These are phyloP conservation scores for Botrytis squamosa DNA, from an alignment of 2,329 filamentous ascomycete species.

Conservation along the genomic window DNA sequence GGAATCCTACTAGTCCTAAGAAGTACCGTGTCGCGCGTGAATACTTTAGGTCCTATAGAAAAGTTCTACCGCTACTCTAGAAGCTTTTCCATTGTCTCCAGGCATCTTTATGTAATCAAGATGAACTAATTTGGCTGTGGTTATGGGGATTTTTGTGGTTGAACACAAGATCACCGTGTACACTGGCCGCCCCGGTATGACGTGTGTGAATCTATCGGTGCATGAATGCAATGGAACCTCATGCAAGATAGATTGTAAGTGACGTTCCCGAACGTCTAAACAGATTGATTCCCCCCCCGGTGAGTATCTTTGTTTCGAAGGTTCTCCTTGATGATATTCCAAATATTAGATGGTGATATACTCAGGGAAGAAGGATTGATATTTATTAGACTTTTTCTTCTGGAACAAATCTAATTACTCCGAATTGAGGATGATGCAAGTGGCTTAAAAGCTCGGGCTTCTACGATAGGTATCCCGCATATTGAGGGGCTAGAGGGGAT, in stretches of 20 bases:
- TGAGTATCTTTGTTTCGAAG: background rate
- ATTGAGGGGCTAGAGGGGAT: constrained; percentile 15
- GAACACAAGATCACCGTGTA: background rate
- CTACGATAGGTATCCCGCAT: constrained; percentile 5
- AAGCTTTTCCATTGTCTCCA: background rate
- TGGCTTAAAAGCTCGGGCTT: constrained; percentile 13
- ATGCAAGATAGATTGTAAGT: background rate
- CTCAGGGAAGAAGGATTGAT: background rate
- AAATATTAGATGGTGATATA: background rate
- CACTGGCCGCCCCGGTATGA: constrained; percentile 17
- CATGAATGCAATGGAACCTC: constrained; percentile 15
- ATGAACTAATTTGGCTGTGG: constrained; percentile 13
- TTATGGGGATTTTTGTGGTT: constrained; percentile 4
- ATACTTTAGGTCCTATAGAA: background rate
- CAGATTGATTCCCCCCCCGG: background rate
- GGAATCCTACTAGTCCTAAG: background rate
- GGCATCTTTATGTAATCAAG: background rate
- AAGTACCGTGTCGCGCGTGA: background rate
- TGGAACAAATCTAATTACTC: constrained; percentile 6
- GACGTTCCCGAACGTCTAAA: constrained; percentile 7
- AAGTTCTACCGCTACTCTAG: background rate
- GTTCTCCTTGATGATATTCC: background rate
- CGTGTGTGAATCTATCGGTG: background rate
- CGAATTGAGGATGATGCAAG: constrained; percentile 13
- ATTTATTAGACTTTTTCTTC: background rate